phyloP scores from a whole-genome alignment of 2,329 filamentous ascomycete species.

The Elsinoe necatrix region DNA sequence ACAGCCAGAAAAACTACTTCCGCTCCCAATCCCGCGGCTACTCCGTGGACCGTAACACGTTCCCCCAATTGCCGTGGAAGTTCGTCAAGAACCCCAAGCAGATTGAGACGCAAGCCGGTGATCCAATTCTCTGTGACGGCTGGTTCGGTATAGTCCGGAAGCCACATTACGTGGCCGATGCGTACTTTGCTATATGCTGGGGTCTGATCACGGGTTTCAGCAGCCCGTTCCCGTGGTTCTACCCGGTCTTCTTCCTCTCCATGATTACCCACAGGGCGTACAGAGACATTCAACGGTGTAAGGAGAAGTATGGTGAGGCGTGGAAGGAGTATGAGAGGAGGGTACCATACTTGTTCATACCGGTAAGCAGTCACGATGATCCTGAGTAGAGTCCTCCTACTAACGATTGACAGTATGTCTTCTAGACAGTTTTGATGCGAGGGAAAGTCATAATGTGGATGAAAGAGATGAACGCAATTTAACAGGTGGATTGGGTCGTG shows the following conservation, averaged over 20 bases:
- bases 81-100: constrained; percentile 70
- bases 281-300: constrained; percentile 68
- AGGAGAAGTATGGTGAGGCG: constrained; percentile 69
- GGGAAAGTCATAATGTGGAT: neutral
- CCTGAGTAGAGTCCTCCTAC: neutral
- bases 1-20: constrained; percentile 92
- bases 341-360: constrained; percentile 80
- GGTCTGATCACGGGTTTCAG: constrained; percentile 72
- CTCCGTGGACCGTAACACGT: constrained; percentile 62
- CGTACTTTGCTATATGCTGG: constrained; percentile 70
- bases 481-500: neutral
- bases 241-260: constrained; percentile 67
- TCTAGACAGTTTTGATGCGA: neutral
- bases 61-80: constrained; percentile 87
- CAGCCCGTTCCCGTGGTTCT: constrained; percentile 84
- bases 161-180: constrained; percentile 67
- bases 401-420: neutral
- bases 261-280: constrained; percentile 75
- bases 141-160: constrained; percentile 56
- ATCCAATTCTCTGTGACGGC: constrained; percentile 71
- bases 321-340: constrained; percentile 73
- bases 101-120: constrained; percentile 64
- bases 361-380: constrained; percentile 32
- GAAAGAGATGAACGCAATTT: neutral
- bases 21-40: constrained; percentile 69